Conservation (phyloP, 2,329 filamentous ascomycete species). For the Colletotrichum truncatum region DNA sequence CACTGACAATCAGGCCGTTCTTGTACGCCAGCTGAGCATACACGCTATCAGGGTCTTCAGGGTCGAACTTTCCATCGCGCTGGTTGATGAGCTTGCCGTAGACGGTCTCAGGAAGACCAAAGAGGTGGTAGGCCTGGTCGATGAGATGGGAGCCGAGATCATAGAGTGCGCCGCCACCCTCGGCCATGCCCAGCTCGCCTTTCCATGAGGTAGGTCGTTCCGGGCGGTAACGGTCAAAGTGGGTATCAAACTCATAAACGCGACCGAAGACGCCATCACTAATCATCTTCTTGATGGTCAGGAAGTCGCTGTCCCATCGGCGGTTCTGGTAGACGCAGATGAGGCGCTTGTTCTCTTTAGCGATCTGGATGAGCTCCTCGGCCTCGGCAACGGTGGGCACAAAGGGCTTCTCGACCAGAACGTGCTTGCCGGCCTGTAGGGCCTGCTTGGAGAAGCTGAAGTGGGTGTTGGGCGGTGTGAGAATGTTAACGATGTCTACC, state of each 20-base stretch:
- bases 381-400: constrained; percentile 77
- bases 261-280: constrained; percentile 69
- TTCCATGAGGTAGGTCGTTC: constrained; percentile 73
- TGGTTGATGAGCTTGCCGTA: constrained; percentile 76
- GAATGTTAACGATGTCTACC: constrained; percentile 76
- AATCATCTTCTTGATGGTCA: constrained; percentile 73
- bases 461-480: constrained; percentile 78
- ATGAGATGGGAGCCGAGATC: constrained; percentile 81
- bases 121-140: constrained; percentile 77
- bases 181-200: constrained; percentile 62
- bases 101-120: constrained; percentile 73
- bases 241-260: constrained; percentile 80
- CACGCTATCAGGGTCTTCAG: constrained; percentile 65
- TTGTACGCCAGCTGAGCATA: constrained; percentile 74
- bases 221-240: constrained; percentile 80
- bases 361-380: constrained; percentile 65
- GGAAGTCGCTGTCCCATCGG: constrained; percentile 81
- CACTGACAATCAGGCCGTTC: constrained; percentile 70
- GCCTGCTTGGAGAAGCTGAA: constrained; percentile 71
- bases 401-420: constrained; percentile 86
- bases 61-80: constrained; percentile 56
- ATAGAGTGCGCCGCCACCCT: constrained; percentile 75
- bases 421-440: constrained; percentile 77
- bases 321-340: constrained; percentile 81
- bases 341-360: constrained; percentile 58